Evolutionary conservation across 352 stramenopile genomes (phyloP).

Genomic region (Globisporangium canariense): DNA sequence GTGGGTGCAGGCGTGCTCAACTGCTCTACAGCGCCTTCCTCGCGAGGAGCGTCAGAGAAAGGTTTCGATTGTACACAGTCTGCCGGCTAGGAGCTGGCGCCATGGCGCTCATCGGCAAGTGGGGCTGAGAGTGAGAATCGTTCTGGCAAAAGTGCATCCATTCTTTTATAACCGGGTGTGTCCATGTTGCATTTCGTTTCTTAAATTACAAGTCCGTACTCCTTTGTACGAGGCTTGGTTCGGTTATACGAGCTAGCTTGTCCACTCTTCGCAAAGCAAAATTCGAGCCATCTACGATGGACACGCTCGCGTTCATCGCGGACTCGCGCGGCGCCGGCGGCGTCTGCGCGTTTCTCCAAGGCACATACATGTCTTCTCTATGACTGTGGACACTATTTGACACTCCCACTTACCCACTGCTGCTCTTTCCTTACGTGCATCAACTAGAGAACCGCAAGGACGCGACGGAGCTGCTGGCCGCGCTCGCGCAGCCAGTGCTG

Average conservation of each 20-base stretch:
- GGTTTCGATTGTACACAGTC: conserved; percentile 39
- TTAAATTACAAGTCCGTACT: not conserved
- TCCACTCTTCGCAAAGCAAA: not conserved
- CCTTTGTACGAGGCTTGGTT: not conserved
- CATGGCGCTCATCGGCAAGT: conserved; percentile 73
- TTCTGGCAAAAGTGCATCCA: not conserved
- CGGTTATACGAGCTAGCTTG: not conserved
- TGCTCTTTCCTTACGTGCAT: not conserved
- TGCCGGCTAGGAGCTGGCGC: conserved; percentile 50
- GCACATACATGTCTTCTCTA: conserved; percentile 12
- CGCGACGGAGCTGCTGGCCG: conserved; percentile 24
- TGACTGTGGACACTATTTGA: not conserved
- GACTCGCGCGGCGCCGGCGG: conserved; percentile 36
- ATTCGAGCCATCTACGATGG: conserved; percentile 2
- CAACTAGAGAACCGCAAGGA: conserved; percentile 37
- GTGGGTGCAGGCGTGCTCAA: conserved; percentile 63
- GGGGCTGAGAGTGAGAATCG: conserved; percentile 25
- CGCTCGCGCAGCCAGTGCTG: conserved; percentile 26
- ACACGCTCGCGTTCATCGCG: conserved; percentile 28
- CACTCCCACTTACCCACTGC: not conserved
- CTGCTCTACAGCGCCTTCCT: conserved; percentile 60
- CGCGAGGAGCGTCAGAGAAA: conserved; percentile 24
- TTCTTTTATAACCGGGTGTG: not conserved
- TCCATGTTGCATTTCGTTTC: not conserved
- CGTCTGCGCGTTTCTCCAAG: conserved; percentile 39